Evolutionary conservation across 2,329 filamentous ascomycete species (phyloP).

Genomic region (Cercospora brassicicola): DNA sequence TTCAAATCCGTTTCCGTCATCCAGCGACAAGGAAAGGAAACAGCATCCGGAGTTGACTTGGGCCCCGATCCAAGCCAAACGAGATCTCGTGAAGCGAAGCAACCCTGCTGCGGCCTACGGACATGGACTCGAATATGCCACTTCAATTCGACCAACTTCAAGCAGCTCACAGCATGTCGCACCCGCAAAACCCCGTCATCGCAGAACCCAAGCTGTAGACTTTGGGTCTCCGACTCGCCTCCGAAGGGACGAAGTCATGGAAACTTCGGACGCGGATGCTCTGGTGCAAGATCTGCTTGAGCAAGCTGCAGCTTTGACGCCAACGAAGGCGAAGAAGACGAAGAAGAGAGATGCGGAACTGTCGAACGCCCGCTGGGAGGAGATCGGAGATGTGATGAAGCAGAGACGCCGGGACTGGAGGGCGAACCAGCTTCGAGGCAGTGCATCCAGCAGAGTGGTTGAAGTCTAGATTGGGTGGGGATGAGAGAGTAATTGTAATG

Average conservation of each 20-base stretch:
- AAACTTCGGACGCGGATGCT: neutral
- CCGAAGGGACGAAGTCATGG: neutral
- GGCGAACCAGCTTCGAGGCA: neutral
- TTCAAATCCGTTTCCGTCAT: neutral
- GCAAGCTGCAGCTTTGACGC: neutral
- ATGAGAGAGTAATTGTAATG: neutral
- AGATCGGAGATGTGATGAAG: conserved; percentile 2
- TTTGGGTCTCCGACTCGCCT: neutral
- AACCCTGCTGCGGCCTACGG: neutral
- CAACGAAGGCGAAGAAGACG: neutral
- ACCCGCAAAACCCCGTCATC: neutral
- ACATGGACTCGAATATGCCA: neutral
- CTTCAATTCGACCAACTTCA: neutral
- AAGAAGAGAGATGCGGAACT: neutral
- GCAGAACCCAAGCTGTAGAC: neutral
- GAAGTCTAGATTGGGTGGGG: neutral
- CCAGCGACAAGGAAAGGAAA: neutral
- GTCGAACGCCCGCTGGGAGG: neutral
- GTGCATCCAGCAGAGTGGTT: neutral
- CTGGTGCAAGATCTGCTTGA: neutral
- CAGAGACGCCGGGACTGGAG: conserved; percentile 1
- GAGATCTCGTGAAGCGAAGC: neutral
- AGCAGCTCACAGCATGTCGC: neutral
- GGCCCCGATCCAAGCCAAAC: neutral
- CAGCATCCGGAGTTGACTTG: conserved; percentile 1